These are phyloP conservation scores for Populus alba DNA, from an alignment of 345 rosid species.

Conservation along the genomic window DNA sequence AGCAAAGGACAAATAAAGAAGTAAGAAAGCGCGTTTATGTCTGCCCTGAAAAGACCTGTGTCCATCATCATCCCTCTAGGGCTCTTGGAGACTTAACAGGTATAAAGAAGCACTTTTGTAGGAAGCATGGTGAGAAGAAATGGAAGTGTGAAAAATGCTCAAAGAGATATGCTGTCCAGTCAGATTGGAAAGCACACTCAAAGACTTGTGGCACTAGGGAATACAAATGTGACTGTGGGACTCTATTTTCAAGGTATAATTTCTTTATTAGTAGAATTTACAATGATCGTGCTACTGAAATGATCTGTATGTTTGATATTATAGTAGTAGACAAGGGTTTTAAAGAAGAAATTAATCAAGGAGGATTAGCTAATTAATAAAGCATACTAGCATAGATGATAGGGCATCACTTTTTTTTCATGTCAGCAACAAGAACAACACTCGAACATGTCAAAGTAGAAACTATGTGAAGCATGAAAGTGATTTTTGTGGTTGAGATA, in stretches of 20 bases:
- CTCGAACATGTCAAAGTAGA: conserved; percentile 5
- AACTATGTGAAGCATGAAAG: conserved; percentile 9
- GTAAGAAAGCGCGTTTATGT: conserved; percentile 79
- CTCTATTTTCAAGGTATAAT: conserved; percentile 76
- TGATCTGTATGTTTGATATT: too few relatives aligned
- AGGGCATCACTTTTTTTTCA: background rate
- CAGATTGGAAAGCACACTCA: conserved; percentile 98
- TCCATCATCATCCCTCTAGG: conserved; percentile 85
- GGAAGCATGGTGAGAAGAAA: conserved; percentile 97
- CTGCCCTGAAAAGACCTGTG: conserved; percentile 87
- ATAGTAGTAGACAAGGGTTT: background rate
- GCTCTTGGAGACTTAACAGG: conserved; percentile 98
- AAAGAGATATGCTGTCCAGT: conserved; percentile 92
- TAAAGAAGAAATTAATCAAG: background rate
- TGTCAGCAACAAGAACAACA: background rate
- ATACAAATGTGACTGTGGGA: conserved; percentile 94
- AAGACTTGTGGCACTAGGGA: conserved; percentile 97
- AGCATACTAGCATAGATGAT: background rate
- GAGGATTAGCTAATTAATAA: background rate
- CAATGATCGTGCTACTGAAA: background rate
- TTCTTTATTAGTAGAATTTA: background rate
- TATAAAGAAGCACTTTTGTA: conserved; percentile 88
- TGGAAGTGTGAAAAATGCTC: conserved; percentile 97
- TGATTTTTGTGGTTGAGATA: conserved; percentile 18
- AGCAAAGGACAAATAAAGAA: conserved; percentile 88